Evolutionary conservation across 169 alveolate species (phyloP), one percentile per base, ranked within the genome.

Genomic region (Cystoisospora suis): DNA sequence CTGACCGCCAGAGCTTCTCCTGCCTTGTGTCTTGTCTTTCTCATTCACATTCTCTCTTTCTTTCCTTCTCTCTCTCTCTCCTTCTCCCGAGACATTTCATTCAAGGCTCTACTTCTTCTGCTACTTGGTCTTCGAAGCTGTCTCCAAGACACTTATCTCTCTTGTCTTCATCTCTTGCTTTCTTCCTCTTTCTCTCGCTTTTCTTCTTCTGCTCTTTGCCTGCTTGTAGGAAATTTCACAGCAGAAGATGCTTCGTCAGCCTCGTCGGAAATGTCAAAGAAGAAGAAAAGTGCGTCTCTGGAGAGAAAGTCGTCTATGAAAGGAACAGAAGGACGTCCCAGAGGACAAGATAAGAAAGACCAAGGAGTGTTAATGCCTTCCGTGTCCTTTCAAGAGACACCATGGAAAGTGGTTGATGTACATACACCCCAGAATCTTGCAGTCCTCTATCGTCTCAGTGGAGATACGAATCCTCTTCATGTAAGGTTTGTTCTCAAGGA

Each of bases 391-490:
- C 77, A 65, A n/a, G 92, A 96, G 75, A 81, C 94, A 20, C 97
- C 97, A 3, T 94, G 94, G 58, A 87, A 79, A 9, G 90, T 75
- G 29, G 42, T 88, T 3, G 91, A 70, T 29, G 93, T 93, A 27
- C 53, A 40, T 58, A 96, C 97, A 32, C 65, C 75, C 2, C 92
- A 96, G 3, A 93, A 94, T 72, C 91, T 95, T 92, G 98, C 98
- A 4, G 89, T 96, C 65, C 44, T 96, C 3, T 96, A 96, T 69
- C 90, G 97, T 85, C 91, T 96, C 23, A 70, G 94, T 42, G 97
- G 97, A n/a, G 98, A 96, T 81, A 42, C 58, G 0, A 96, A 96
- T 79, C 97, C 98, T 32, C 93, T 96, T 17, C 98, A 96, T 87
- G 89, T 79, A 42, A 27, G 90, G n/a, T 9, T n/a, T n/a, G n/a